phyloP scores from a whole-genome alignment of 257 asterid genomes.

The Solanum clarkiae region DNA sequence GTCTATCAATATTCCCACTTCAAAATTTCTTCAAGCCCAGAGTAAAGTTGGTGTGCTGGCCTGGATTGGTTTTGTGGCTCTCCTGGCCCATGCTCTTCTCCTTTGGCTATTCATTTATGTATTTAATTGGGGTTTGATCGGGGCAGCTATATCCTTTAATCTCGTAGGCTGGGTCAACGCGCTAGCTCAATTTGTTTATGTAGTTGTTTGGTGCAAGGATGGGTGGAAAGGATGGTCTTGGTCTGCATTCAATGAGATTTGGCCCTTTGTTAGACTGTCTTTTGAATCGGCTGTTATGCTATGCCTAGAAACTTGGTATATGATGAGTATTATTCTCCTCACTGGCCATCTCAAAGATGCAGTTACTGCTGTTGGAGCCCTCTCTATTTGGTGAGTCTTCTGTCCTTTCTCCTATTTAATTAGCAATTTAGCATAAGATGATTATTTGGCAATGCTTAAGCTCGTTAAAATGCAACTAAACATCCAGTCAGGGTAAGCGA shows the following conservation, averaged over 20 bases:
- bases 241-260: conserved; percentile 49
- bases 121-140: conserved; percentile 45
- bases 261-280: conserved; percentile 75
- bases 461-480: background rate
- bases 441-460: background rate
- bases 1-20: conserved; percentile 49
- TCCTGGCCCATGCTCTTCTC: conserved; percentile 23
- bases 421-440: background rate
- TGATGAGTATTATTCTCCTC: conserved; percentile 65
- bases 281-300: conserved; percentile 86
- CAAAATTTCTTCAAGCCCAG: conserved; percentile 80
- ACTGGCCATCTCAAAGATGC: conserved; percentile 69
- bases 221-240: conserved; percentile 80
- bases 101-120: conserved; percentile 56
- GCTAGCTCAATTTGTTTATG: conserved; percentile 46
- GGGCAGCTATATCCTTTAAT: conserved; percentile 59
- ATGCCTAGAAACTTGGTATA: conserved; percentile 81
- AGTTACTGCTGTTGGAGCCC: conserved; percentile 64
- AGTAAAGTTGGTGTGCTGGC: conserved; percentile 69
- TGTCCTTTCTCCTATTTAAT: background rate
- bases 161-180: conserved; percentile 43
- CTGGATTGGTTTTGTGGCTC: conserved; percentile 35
- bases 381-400: conserved; percentile 58
- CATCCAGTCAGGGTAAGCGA: background rate
- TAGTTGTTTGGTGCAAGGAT: conserved; percentile 71